Base-by-base conservation (phyloP, 2,329 filamentous ascomycete species). In the Nemania sp. region DNA sequence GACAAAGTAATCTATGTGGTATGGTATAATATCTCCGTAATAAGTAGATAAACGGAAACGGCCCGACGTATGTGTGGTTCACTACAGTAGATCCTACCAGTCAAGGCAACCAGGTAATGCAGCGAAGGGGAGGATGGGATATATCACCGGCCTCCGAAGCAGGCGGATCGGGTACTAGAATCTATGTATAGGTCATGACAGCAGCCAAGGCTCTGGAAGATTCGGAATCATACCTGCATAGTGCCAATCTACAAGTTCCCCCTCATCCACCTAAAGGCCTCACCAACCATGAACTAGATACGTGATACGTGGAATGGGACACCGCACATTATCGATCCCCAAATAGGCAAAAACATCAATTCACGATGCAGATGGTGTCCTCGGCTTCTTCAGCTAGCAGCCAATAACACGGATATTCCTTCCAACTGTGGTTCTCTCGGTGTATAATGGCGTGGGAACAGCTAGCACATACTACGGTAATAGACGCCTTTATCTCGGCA, bases 71-170 rank as follows among this genome's bases (percentile, higher is more conserved):
- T 26, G 15, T 4, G 27, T 54, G n/a, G n/a, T n/a, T n/a, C 7
- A 47, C 53, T 52, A 35, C 43, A 27, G 49, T 27, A 13, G 26
- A 27, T 18, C 3, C 24, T 11, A 52, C 11, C 49, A 52, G 22
- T 18, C 7, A 51, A 18, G 55, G 24, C 18, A 6, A 35, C 18
- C 20, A 45, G 7, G 29, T 27, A 35, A n/a, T 10, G n/a, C 18
- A 54, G 49, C 22, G 38, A 54, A 54, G 35, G 61, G 53, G 61
- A 57, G 3, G 22, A 51, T n/a, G 54, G 24, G 41, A 43, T 66
- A 66, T 69, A 66, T 60, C 47, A 45, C 32, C 56, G 20, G 35
- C 22, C 55, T 10, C 61, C 51, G 41, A 27, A 56, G 10, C 24
- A 52, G 26, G 11, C 49, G 24, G 26, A 27, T 24, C 49, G 49